A percentile compares a stretch with the other conserved stretches of the same genome.
These are phyloP conservation scores for Symbiodinium natans DNA, from an alignment of 73 alveolate species.

Conservation along the genomic window DNA sequence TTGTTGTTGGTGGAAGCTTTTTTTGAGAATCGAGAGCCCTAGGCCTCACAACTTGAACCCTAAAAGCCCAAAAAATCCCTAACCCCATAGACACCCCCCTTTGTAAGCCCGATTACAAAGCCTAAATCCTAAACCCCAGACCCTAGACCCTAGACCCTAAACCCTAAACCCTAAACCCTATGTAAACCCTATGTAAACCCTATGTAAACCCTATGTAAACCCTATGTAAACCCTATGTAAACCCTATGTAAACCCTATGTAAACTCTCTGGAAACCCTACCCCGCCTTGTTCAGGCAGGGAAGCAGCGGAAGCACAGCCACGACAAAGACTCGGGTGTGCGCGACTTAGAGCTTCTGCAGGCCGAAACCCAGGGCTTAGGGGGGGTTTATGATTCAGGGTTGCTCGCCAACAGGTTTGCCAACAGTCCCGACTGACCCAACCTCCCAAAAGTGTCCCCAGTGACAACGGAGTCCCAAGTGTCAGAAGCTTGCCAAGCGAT, in stretches of 20 bases:
- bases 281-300: background rate
- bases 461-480: too few species aligned
- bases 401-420: too few species aligned
- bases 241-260: background rate
- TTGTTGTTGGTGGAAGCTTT: too few species aligned
- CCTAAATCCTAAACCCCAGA: background rate
- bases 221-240: too few species aligned
- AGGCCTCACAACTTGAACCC: background rate
- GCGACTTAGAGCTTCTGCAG: background rate
- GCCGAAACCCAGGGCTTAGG: background rate
- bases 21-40: background rate
- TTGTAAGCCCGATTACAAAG: background rate
- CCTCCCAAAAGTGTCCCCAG: too few species aligned
- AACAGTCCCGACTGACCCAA: too few species aligned
- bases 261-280: background rate
- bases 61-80: background rate
- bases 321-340: conserved; percentile 31
- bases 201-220: too few species aligned
- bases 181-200: too few species aligned
- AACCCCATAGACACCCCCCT: too few species aligned
- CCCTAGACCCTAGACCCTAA: background rate
- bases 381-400: background rate
- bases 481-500: too few species aligned
- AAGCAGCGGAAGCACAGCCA: conserved; percentile 80
- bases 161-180: too few species aligned